phyloP scores from a whole-genome alignment of 2,329 filamentous ascomycete genomes.

The Trichoderma koningii region DNA sequence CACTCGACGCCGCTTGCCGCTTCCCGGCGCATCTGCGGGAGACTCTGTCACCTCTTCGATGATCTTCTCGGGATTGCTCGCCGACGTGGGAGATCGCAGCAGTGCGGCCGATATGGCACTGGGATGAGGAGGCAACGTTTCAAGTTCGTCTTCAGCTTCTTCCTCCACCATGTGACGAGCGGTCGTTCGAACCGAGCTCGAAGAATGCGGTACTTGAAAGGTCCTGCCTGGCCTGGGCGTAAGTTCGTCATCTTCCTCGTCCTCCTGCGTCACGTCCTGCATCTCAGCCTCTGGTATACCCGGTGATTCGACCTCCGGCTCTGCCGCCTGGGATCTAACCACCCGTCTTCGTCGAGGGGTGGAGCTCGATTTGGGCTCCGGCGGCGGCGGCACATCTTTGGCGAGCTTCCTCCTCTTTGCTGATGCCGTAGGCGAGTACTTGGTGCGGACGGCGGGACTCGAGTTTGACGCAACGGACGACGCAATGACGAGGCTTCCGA shows the following conservation, averaged over 20 bases:
- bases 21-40: conserved; percentile 57
- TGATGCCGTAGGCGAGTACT: conserved; percentile 49
- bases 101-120: conserved; percentile 26
- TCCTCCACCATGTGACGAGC: conserved; percentile 21
- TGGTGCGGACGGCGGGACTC: conserved; percentile 33
- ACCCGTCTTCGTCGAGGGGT: conserved; percentile 30
- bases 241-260: conserved; percentile 28
- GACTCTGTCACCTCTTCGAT: conserved; percentile 46
- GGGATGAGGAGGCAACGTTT: conserved; percentile 31
- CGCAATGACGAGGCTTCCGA: conserved; percentile 26
- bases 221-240: conserved; percentile 15
- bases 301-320: conserved; percentile 36
- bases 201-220: background rate
- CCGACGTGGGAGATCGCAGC: conserved; percentile 26
- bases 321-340: conserved; percentile 29
- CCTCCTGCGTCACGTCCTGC: conserved; percentile 20
- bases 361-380: conserved; percentile 24
- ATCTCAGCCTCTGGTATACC: conserved; percentile 36
- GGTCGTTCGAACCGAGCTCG: conserved; percentile 22
- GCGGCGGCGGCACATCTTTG: conserved; percentile 24
- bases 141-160: conserved; percentile 32
- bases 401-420: conserved; percentile 49
- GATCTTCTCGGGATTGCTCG: conserved; percentile 26
- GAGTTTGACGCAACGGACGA: conserved; percentile 33
- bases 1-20: conserved; percentile 51